These are phyloP conservation scores for Hypoxylon sp. DNA, from an alignment of 2,329 filamentous ascomycete genomes.

Conservation along the genomic window DNA sequence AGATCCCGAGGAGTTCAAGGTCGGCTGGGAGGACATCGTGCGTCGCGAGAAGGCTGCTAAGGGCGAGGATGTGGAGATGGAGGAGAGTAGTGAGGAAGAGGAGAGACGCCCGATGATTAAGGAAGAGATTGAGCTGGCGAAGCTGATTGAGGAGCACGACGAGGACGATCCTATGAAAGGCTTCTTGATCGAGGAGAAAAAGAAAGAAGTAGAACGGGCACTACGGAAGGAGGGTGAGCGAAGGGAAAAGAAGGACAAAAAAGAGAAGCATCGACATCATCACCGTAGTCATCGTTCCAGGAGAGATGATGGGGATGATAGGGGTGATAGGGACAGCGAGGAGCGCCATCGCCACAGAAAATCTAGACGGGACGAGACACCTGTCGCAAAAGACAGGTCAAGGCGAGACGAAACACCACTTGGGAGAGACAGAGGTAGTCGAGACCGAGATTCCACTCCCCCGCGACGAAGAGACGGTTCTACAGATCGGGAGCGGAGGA, in stretches of 20 bases:
- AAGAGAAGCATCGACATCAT: slow-evolving; percentile 57
- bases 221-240: slow-evolving; percentile 67
- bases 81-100: slow-evolving; percentile 59
- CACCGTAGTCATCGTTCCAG: slow-evolving; percentile 64
- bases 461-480: slow-evolving; percentile 49
- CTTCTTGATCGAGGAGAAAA: slow-evolving; percentile 91
- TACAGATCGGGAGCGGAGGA: slow-evolving; percentile 53
- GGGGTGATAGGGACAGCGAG: slow-evolving; percentile 38
- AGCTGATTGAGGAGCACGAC: slow-evolving; percentile 84
- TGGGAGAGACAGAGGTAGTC: slow-evolving; percentile 41
- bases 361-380: slow-evolving; percentile 59
- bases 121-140: slow-evolving; percentile 85
- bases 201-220: slow-evolving; percentile 85
- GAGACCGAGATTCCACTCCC: slow-evolving; percentile 51
- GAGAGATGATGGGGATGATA: slow-evolving; percentile 47
- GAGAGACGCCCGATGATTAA: slow-evolving; percentile 74
- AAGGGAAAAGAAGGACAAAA: slow-evolving; percentile 65
- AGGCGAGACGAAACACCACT: slow-evolving; percentile 42
- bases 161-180: slow-evolving; percentile 98
- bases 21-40: slow-evolving; percentile 73
- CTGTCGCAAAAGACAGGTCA: slow-evolving; percentile 43
- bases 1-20: slow-evolving; percentile 70
- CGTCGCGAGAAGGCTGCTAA: slow-evolving; percentile 64
- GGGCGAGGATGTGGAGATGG: slow-evolving; percentile 56
- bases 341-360: slow-evolving; percentile 51